Percentiles rank a stretch among this genome's conserved stretches.
Evolutionary conservation across 2,329 filamentous ascomycete species (phyloP).

Genomic region (Fusarium oligoseptatum): DNA sequence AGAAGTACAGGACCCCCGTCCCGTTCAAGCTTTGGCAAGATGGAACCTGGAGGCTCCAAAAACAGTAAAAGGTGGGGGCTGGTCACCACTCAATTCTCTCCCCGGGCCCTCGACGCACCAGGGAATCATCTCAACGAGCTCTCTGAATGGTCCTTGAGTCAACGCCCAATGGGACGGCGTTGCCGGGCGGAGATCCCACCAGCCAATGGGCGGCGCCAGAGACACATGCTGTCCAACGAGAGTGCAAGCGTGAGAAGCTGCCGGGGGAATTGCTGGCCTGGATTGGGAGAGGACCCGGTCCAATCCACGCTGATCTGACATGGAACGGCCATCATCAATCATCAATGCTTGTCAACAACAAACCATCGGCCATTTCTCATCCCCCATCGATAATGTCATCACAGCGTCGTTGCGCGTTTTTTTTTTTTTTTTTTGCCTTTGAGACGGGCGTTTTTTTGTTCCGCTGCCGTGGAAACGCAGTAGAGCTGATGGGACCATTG

Average conservation of each 20-base stretch:
- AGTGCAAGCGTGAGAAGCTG: slow-evolving; percentile 13
- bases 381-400: slow-evolving; percentile 14
- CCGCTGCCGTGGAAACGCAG: slow-evolving; percentile 15
- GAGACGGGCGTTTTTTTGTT: slow-evolving; percentile 6
- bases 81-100: slow-evolving; percentile 13
- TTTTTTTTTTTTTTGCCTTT: slow-evolving; percentile 1
- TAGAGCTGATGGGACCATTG: neutral
- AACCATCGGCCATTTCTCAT: slow-evolving; percentile 7
- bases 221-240: slow-evolving; percentile 30
- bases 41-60: slow-evolving; percentile 21
- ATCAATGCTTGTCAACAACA: slow-evolving; percentile 27
- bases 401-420: neutral
- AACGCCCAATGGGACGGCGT: slow-evolving; percentile 32
- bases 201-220: slow-evolving; percentile 22
- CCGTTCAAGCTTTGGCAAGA: slow-evolving; percentile 34
- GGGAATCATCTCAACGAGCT: slow-evolving; percentile 6
- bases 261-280: slow-evolving; percentile 5
- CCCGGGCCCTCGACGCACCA: slow-evolving; percentile 18
- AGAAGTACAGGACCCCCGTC: slow-evolving; percentile 23
- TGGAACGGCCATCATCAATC: slow-evolving; percentile 15
- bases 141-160: slow-evolving; percentile 7
- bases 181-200: slow-evolving; percentile 9
- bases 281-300: slow-evolving; percentile 25
- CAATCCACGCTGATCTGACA: slow-evolving; percentile 38
- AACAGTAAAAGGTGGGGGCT: slow-evolving; percentile 23